These are phyloP conservation scores for Chaetomium olivaceum DNA, from an alignment of 2,329 filamentous ascomycete genomes.

Conservation along the genomic window DNA sequence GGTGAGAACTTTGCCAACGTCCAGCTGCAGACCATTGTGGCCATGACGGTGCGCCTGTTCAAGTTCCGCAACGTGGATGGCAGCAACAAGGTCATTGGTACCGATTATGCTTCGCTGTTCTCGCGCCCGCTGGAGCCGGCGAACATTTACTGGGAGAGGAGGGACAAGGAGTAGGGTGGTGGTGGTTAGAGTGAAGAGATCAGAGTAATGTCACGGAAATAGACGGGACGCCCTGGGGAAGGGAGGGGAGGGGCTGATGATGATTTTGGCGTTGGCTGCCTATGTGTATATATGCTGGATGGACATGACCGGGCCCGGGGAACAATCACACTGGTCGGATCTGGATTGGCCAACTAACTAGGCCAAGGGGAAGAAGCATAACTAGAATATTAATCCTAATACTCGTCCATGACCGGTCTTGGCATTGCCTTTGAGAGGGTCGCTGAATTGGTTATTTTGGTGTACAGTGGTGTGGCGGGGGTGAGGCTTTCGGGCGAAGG, in stretches of 20 bases:
- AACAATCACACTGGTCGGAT: not conserved
- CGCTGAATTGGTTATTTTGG: not conserved
- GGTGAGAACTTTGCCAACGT: slow-evolving; percentile 96
- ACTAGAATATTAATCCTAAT: slow-evolving; percentile 2
- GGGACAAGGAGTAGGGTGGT: slow-evolving; percentile 44
- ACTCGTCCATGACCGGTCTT: not conserved
- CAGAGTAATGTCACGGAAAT: not conserved
- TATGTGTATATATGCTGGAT: not conserved
- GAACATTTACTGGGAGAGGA: slow-evolving; percentile 73
- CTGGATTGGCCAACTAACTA: not conserved
- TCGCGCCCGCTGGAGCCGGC: slow-evolving; percentile 71
- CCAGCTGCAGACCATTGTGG: slow-evolving; percentile 83
- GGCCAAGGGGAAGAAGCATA: not conserved
- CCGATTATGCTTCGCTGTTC: slow-evolving; percentile 70
- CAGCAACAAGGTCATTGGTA: slow-evolving; percentile 66
- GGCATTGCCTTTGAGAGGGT: not conserved
- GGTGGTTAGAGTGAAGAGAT: not conserved
- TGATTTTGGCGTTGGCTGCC: slow-evolving; percentile 6
- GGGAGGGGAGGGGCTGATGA: not conserved
- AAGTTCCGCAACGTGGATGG: slow-evolving; percentile 77
- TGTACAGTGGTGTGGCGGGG: not conserved
- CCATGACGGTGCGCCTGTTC: slow-evolving; percentile 73
- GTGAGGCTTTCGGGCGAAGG: not conserved
- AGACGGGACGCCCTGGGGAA: not conserved
- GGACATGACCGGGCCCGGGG: not conserved